Conservation (phyloP, 1,284 basidiomycete genomes). For the Boletus semigastroideus region DNA sequence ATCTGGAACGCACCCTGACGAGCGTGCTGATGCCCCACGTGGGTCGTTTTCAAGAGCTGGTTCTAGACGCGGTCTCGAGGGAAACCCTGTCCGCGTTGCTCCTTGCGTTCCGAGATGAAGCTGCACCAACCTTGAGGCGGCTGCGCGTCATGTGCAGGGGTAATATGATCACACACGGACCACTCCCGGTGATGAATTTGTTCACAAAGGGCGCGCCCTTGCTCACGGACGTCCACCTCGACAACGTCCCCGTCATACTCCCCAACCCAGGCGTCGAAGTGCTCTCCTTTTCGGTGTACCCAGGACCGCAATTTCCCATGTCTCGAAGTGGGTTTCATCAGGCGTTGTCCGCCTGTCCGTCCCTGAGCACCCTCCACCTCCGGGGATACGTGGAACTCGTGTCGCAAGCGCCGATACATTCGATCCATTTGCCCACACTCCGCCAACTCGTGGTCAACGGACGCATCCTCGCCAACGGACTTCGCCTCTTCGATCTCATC, state of each 20-base stretch:
- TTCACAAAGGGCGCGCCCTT: constrained; percentile 31
- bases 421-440: constrained; percentile 24
- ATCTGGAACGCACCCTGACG: constrained; percentile 28
- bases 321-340: constrained; percentile 26
- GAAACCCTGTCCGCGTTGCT: constrained; percentile 29
- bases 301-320: constrained; percentile 33
- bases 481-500: constrained; percentile 34
- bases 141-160: constrained; percentile 34
- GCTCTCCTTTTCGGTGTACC: constrained; percentile 33
- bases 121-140: constrained; percentile 26
- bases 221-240: constrained; percentile 31
- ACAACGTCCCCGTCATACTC: constrained; percentile 30
- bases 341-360: constrained; percentile 21
- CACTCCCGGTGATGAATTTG: constrained; percentile 22
- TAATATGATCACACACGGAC: constrained; percentile 29
- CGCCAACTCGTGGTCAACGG: constrained; percentile 34
- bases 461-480: constrained; percentile 29
- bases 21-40: constrained; percentile 31
- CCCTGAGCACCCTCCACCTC: constrained; percentile 25
- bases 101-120: constrained; percentile 25
- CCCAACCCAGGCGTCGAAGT: constrained; percentile 17
- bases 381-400: constrained; percentile 33
- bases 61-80: constrained; percentile 32
- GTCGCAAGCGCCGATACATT: constrained; percentile 16
- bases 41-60: constrained; percentile 29